Percentiles rank a stretch among this genome's conserved stretches.
Conservation (phyloP, 2,329 filamentous ascomycete species). For the Simplicillium sp. region DNA sequence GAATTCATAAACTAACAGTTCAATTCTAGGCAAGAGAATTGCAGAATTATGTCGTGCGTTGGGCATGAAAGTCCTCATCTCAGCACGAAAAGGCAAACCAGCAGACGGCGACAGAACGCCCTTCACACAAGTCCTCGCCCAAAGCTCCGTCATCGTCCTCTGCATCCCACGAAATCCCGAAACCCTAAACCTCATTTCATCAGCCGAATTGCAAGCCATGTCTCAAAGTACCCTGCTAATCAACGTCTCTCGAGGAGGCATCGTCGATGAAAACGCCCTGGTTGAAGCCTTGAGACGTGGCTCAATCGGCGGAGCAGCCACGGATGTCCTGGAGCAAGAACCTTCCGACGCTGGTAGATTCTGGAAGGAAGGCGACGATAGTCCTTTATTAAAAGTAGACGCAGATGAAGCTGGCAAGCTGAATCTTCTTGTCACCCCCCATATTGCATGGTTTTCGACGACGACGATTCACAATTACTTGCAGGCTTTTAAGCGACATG, state of each 20-base stretch:
- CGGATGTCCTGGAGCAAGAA: constrained; percentile 21
- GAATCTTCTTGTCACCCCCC: constrained; percentile 8
- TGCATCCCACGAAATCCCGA: constrained; percentile 13
- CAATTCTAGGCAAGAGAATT: constrained; percentile 12
- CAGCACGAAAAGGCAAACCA: constrained; percentile 10
- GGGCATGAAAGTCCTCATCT: constrained; percentile 14
- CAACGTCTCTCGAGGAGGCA: constrained; percentile 22
- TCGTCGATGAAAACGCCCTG: constrained; percentile 24
- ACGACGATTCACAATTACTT: constrained; percentile 7
- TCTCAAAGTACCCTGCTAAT: constrained; percentile 13
- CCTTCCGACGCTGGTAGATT: constrained; percentile 7
- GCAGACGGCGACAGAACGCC: constrained; percentile 4
- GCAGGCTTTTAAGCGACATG: constrained; percentile 6
- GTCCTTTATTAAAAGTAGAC: constrained; percentile 2
- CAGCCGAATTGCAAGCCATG: constrained; percentile 9
- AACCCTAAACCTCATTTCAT: constrained; percentile 11
- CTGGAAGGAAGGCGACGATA: constrained; percentile 4
- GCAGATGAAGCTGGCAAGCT: neutral
- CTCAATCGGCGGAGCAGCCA: constrained; percentile 21
- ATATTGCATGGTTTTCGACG: constrained; percentile 8
- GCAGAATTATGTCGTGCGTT: constrained; percentile 11
- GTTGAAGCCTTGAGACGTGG: constrained; percentile 17
- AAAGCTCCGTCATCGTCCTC: constrained; percentile 14
- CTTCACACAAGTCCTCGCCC: constrained; percentile 12
- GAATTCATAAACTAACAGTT: too few relatives aligned